Evolutionary conservation across 2,329 filamentous ascomycete species (phyloP).

Genomic region (Magnaporthiopsis poae): DNA sequence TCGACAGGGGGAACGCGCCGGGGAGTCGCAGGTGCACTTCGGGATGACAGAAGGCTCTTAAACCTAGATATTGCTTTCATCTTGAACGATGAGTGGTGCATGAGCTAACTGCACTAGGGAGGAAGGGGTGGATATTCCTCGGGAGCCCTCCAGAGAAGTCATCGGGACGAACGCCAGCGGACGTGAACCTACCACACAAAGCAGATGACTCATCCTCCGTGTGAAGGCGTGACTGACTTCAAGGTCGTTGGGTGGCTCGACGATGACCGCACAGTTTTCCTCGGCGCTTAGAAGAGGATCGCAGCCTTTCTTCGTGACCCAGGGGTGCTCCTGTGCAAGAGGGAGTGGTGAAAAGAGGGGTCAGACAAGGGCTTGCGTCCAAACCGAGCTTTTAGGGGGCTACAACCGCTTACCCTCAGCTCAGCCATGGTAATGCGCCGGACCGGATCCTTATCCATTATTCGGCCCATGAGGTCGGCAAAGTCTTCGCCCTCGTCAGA

Average conservation of each 20-base stretch:
- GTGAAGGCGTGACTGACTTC: constrained; percentile 89
- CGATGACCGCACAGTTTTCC: constrained; percentile 73
- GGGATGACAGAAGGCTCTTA: constrained; percentile 58
- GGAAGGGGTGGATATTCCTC: neutral
- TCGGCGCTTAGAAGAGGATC: constrained; percentile 71
- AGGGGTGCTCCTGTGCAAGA: constrained; percentile 64
- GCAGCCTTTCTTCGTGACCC: constrained; percentile 73
- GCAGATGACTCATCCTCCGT: constrained; percentile 72
- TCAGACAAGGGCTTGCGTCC: neutral
- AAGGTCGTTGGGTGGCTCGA: constrained; percentile 77
- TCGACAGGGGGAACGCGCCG: neutral
- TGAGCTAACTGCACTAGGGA: neutral
- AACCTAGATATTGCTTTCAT: constrained; percentile 88
- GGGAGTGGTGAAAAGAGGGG: neutral
- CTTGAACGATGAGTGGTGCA: constrained; percentile 28
- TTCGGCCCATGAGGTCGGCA: constrained; percentile 58
- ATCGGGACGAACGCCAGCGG: too few relatives aligned
- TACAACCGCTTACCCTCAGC: constrained; percentile 56
- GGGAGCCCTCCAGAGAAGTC: neutral
- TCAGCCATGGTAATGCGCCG: constrained; percentile 76
- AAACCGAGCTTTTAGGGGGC: neutral
- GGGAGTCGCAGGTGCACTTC: constrained; percentile 18
- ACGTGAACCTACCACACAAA: constrained; percentile 62
- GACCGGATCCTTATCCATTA: constrained; percentile 76
- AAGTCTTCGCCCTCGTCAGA: constrained; percentile 58